These are phyloP conservation scores for Dipodascopsis uninucleata DNA, from an alignment of 805 yeast genomes.

Conservation along the genomic window DNA sequence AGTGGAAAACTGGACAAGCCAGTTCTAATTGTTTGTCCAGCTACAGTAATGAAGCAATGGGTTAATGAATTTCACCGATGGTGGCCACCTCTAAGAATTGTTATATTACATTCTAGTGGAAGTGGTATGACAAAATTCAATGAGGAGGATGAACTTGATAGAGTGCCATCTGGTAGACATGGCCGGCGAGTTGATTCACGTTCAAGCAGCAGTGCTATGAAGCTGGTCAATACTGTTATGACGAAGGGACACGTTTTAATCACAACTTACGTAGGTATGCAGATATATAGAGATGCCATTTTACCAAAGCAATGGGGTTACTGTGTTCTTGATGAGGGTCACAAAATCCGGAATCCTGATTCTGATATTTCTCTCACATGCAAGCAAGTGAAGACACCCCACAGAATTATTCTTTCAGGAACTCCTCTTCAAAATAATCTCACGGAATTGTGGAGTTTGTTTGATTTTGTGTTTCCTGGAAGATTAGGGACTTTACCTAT, in stretches of 20 bases:
- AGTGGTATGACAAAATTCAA: constrained; percentile 59
- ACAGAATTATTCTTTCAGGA: constrained; percentile 85
- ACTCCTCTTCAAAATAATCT: constrained; percentile 95
- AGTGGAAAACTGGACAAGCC: constrained; percentile 74
- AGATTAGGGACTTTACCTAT: constrained; percentile 91
- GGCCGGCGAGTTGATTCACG: constrained; percentile 32
- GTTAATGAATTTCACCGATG: constrained; percentile 92
- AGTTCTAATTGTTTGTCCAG: constrained; percentile 86
- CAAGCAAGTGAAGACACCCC: constrained; percentile 77
- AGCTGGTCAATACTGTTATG: constrained; percentile 26
- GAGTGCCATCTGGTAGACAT: constrained; percentile 41
- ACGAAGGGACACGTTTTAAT: constrained; percentile 71
- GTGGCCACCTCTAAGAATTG: constrained; percentile 94
- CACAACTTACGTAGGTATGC: constrained; percentile 86
- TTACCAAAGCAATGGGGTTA: constrained; percentile 82
- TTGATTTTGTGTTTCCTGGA: constrained; percentile 95
- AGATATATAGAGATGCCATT: constrained; percentile 59
- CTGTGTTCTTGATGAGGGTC: constrained; percentile 92
- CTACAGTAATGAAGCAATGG: constrained; percentile 96
- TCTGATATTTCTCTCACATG: constrained; percentile 80
- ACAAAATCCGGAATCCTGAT: constrained; percentile 92
- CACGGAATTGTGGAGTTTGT: constrained; percentile 88
- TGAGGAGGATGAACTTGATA: constrained; percentile 32
- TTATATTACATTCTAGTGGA: constrained; percentile 88
- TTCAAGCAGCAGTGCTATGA: constrained; percentile 29